Percentiles rank a stretch among this genome's conserved stretches.
phyloP scores from a whole-genome alignment of 2,329 filamentous ascomycete species.

The Nannizzia gypsea region DNA sequence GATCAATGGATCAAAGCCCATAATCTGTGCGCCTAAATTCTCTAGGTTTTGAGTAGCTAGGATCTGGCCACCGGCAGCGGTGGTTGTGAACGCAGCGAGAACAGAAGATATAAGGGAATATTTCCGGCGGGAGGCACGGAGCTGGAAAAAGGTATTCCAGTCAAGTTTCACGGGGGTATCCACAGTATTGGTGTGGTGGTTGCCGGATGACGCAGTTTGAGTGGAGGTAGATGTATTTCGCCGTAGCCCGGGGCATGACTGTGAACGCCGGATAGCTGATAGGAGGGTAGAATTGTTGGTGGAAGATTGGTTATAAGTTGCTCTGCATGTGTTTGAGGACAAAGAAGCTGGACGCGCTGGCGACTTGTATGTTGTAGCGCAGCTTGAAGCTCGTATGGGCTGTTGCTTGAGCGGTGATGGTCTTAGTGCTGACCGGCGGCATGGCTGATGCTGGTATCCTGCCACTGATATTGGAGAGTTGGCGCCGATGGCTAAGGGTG shows the following conservation, averaged over 20 bases:
- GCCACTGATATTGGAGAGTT: constrained; percentile 12
- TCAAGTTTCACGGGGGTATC: constrained; percentile 39
- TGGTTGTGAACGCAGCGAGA: constrained; percentile 50
- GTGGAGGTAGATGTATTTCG: constrained; percentile 1
- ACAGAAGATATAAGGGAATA: constrained; percentile 72
- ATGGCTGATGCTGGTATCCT: neutral
- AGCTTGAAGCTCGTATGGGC: neutral
- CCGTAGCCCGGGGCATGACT: neutral
- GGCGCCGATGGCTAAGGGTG: constrained; percentile 17
- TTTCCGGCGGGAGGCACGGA: constrained; percentile 72
- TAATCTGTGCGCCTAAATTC: constrained; percentile 48
- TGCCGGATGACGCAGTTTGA: neutral
- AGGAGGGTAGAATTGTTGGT: neutral
- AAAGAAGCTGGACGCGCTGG: neutral
- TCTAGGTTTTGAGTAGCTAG: constrained; percentile 64
- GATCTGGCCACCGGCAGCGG: constrained; percentile 40
- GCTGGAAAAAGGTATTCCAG: constrained; percentile 88
- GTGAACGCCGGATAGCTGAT: constrained; percentile 2
- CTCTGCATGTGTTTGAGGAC: neutral
- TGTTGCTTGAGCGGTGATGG: neutral
- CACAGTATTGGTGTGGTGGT: neutral
- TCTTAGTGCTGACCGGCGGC: neutral
- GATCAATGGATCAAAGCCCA: constrained; percentile 79
- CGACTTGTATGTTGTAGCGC: neutral
- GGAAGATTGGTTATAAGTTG: neutral